Evolutionary conservation across 2,329 filamentous ascomycete species (phyloP), one percentile per base, ranked within the genome.

Genomic region (Fusarium sp.): DNA sequence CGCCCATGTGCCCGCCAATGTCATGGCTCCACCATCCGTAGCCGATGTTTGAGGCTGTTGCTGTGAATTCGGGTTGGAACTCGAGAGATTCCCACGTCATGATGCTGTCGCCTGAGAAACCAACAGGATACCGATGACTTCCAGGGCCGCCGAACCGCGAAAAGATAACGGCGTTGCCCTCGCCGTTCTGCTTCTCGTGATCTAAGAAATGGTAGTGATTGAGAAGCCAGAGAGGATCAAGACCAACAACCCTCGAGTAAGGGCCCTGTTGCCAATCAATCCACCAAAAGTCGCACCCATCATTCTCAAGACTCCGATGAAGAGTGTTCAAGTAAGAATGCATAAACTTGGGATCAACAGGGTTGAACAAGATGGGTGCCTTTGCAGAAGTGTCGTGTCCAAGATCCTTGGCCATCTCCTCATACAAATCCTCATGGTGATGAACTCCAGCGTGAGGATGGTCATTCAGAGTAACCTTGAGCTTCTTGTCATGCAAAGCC

Each of bases 11-110:
- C 0, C 90, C 90, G n/a, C 90, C 90, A 31, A 92, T 91, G 71
- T 92, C 90, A 78, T 92, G 90, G 59, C 88, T 90, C 90, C 90
- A 92, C 90, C 90, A 92, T 3, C 90, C 90, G 71, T 90, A 92
- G 0, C 90, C 90, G 67, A 92, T 91, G 78, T 93, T 92, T 11
- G 89, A 90, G 0, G 90, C 89, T 0, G 89, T 91, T 4, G 89
- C 88, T 0, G 91, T 93, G 75, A 92, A 92, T 75, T 92, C 90
- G 8, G 90, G 90, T 77, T 92, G 91, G 80, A 92, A 92, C 16
- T 85, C 79, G 18, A 92, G 84, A 0, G 88, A 90, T 0, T 84
- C 86, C 90, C 90, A 92, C 0, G 88, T 88, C 20, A 88, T 87
- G 52, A 89, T 80, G 0, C 87, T 87, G 72, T 92, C 90, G 0